phyloP scores from a whole-genome alignment of 331 rosid genomes.

The Ulmus americana region DNA sequence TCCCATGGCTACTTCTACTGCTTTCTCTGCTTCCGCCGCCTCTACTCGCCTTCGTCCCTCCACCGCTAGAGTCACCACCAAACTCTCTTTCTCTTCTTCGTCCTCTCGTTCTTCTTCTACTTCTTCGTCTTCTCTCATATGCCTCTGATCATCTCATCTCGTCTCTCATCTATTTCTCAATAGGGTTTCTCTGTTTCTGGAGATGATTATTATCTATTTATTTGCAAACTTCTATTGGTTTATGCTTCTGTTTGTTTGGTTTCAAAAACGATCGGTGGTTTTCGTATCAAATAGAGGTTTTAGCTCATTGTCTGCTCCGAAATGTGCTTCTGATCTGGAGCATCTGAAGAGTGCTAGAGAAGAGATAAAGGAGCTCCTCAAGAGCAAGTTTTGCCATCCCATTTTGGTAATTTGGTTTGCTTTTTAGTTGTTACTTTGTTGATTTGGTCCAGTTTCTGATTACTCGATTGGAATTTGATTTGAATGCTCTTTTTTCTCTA shows the following conservation, averaged over 20 bases:
- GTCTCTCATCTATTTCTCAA: conserved; percentile 60
- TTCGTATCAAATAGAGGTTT: conserved; percentile 41
- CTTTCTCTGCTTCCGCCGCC: conserved; percentile 31
- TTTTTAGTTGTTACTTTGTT: neutral
- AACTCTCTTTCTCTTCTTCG: conserved; percentile 23
- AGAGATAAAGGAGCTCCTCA: conserved; percentile 74
- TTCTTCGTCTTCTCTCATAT: conserved; percentile 35
- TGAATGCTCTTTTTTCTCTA: neutral
- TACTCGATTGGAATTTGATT: neutral
- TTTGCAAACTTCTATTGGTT: neutral
- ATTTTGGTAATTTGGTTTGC: conserved; percentile 40
- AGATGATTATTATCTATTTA: neutral
- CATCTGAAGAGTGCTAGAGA: conserved; percentile 73
- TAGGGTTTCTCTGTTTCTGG: conserved; percentile 41
- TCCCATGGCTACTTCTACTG: conserved; percentile 53
- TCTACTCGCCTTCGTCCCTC: conserved; percentile 38
- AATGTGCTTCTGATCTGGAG: conserved; percentile 72
- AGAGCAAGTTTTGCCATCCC: conserved; percentile 72
- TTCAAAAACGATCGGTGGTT: conserved; percentile 41
- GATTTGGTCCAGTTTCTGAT: neutral
- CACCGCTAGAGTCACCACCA: conserved; percentile 26
- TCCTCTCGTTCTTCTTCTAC: conserved; percentile 15
- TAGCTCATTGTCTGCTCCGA: conserved; percentile 41
- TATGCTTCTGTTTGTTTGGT: neutral
- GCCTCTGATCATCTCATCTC: conserved; percentile 55